Base-by-base conservation (phyloP, 2,329 filamentous ascomycete genomes). In the Trichoderma cornu-damae region DNA sequence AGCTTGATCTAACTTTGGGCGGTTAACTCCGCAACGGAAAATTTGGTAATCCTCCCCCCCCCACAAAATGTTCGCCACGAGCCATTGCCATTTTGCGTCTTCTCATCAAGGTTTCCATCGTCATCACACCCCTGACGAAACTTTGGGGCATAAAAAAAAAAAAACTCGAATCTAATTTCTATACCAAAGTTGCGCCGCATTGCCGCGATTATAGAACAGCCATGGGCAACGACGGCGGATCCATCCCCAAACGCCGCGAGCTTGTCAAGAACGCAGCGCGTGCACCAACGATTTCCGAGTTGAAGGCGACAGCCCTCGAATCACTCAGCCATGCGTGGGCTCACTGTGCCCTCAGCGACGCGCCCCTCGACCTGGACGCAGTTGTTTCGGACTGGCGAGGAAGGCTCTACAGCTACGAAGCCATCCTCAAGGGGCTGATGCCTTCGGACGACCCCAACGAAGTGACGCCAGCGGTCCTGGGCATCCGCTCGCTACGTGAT, bases 141-240 rank as follows among this genome's bases (percentile, higher is more conserved):
- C 6, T 26, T 43, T 12, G 22, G 2, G n/a, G 24, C 11, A 24
- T 8, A 8, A 18, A 16, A n/a, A n/a, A n/a, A n/a, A n/a, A n/a
- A n/a, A n/a, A n/a, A n/a, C n/a, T n/a, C n/a, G n/a, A n/a, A n/a
- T n/a, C n/a, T 2, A 12, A 12, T 14, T 7, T 14, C 16, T 8
- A 40, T 1, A 22, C 12, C 16, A 9, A 16, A 22, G 30, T 2
- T 16, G 3, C 14, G 18, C 6, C 28, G 24, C 14, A 26, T 42
- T 37, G 6, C 16, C 20, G 34, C 37, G 18, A 22, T 11, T 3
- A 38, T n/a, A n/a, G n/a, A n/a, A 22, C 28, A 58, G 28, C 30
- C 47, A 96, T 99, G 94, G 94, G 94, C 70, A 99, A 99, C 76
- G 94, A 99, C 72, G 94, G 94, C 65, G 94, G 94, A 70, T 93